Evolutionary conservation across 805 yeast species (phyloP).

Genomic region (Myxozyma mucilagina): DNA sequence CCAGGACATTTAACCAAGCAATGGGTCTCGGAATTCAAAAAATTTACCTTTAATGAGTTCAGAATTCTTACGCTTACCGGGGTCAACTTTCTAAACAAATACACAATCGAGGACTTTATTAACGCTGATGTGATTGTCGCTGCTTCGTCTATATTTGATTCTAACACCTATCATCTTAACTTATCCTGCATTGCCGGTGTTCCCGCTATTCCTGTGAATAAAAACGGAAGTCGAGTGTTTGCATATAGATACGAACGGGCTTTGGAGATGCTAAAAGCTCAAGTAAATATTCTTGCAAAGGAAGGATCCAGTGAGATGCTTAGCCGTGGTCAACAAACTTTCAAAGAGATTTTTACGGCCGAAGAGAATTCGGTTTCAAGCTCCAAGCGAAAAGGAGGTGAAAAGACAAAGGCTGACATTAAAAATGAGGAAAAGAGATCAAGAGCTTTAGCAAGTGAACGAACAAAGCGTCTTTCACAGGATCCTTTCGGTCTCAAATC

Average conservation of each 20-base stretch:
- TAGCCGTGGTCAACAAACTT: not conserved
- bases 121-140: slow-evolving; percentile 11
- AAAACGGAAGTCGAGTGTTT: slow-evolving; percentile 11
- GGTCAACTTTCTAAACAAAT: not conserved
- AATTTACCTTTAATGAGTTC: slow-evolving; percentile 8
- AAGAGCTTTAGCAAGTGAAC: not conserved
- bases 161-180: slow-evolving; percentile 1
- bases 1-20: slow-evolving; percentile 15
- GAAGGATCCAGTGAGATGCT: slow-evolving; percentile 5
- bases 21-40: slow-evolving; percentile 12
- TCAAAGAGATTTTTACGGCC: not conserved
- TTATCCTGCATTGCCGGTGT: slow-evolving; percentile 13
- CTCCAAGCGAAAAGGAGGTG: not conserved
- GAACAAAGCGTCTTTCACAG: not conserved
- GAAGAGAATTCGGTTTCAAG: not conserved
- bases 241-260: slow-evolving; percentile 7
- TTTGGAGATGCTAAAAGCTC: not conserved
- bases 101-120: slow-evolving; percentile 7
- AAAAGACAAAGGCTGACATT: not conserved
- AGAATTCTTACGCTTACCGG: not conserved
- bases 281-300: not conserved
- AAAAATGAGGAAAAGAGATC: not conserved
- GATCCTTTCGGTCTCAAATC: slow-evolving; percentile 4
- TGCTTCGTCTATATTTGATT: slow-evolving; percentile 11
- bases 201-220: slow-evolving; percentile 4